phyloP scores from a whole-genome alignment of 2,329 filamentous ascomycete species.

The Emydomyces testavorans region DNA sequence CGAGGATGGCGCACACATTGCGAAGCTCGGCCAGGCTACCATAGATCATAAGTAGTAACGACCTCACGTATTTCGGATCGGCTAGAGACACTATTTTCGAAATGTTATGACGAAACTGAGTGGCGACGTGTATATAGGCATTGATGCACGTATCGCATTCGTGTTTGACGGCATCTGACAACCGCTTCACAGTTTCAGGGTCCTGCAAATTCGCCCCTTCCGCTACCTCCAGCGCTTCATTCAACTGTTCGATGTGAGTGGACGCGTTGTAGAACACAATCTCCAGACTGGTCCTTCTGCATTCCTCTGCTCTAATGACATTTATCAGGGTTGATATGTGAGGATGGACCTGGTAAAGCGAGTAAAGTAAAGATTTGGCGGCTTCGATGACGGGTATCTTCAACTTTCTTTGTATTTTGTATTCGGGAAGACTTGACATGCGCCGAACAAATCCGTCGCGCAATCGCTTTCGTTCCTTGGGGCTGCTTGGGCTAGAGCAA shows the following conservation, averaged over 20 bases:
- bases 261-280: conserved; percentile 47
- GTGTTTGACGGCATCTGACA: conserved; percentile 34
- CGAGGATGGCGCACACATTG: conserved; percentile 46
- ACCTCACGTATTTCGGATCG: conserved; percentile 47
- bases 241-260: conserved; percentile 45
- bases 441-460: conserved; percentile 39
- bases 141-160: conserved; percentile 41
- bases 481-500: conserved; percentile 37
- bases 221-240: conserved; percentile 42
- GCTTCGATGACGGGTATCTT: conserved; percentile 44
- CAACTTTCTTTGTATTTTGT: conserved; percentile 39
- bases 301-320: conserved; percentile 37
- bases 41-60: conserved; percentile 48
- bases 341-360: conserved; percentile 42
- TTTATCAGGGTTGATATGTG: conserved; percentile 38
- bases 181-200: conserved; percentile 34
- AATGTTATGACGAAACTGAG: conserved; percentile 39
- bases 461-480: conserved; percentile 32
- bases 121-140: conserved; percentile 40
- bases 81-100: conserved; percentile 44
- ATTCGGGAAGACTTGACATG: conserved; percentile 47
- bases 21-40: conserved; percentile 48
- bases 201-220: conserved; percentile 42
- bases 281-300: conserved; percentile 42
- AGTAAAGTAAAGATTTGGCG: conserved; percentile 45